Evolutionary conservation across 352 stramenopile genomes (phyloP).

Genomic region (Thraustotheca clavata): DNA sequence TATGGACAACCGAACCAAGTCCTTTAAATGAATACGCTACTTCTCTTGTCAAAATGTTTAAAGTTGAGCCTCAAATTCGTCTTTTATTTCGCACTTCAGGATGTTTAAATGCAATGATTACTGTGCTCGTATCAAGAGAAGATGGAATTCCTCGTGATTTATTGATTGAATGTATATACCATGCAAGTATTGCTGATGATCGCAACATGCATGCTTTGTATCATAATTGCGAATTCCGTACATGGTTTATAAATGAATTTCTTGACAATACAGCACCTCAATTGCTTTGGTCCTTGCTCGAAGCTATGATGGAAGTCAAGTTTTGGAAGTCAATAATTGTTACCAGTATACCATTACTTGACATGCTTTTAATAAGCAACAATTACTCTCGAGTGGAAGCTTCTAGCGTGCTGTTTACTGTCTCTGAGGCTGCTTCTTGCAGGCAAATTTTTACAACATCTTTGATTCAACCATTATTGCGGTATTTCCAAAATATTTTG

Average conservation of each 20-base stretch:
- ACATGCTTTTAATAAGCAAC: slow-evolving; percentile 27
- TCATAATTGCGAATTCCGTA: background rate
- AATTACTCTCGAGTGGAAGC: slow-evolving; percentile 23
- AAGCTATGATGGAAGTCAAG: slow-evolving; percentile 45
- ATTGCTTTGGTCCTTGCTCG: slow-evolving; percentile 31
- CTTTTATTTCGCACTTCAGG: slow-evolving; percentile 49
- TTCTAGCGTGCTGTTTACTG: slow-evolving; percentile 45
- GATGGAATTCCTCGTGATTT: background rate
- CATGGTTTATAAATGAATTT: slow-evolving; percentile 16
- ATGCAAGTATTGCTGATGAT: background rate
- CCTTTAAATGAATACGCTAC: slow-evolving; percentile 35
- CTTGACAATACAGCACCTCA: slow-evolving; percentile 18
- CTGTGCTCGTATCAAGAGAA: slow-evolving; percentile 27
- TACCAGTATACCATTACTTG: slow-evolving; percentile 9
- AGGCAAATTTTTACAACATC: slow-evolving; percentile 3
- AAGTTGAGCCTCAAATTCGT: slow-evolving; percentile 33
- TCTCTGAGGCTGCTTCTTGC: background rate
- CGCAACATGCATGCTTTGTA: background rate
- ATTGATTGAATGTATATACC: background rate
- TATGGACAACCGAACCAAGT: too few species aligned
- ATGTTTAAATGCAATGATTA: slow-evolving; percentile 51
- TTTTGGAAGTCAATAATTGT: slow-evolving; percentile 42
- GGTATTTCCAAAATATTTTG: background rate
- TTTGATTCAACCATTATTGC: background rate
- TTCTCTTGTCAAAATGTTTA: slow-evolving; percentile 41